These are phyloP conservation scores for Deuterostichococcus epilithicus DNA, from an alignment of 139 green algal genomes.

Conservation along the genomic window DNA sequence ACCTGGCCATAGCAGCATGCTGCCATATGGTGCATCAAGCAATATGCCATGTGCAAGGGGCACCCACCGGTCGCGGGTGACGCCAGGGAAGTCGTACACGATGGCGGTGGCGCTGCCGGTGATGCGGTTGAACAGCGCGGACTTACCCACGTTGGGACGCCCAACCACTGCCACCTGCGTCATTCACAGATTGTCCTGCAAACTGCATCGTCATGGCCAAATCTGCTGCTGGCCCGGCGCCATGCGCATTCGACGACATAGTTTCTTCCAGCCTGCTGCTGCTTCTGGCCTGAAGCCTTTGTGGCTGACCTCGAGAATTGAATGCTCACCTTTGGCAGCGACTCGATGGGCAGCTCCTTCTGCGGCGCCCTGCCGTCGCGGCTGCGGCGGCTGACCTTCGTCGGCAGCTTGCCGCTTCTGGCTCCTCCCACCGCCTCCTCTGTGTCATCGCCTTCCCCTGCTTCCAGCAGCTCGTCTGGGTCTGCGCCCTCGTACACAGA, in stretches of 20 bases:
- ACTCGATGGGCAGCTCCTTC: constrained; percentile 25
- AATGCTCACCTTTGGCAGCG: constrained; percentile 42
- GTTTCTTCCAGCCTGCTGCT: constrained; percentile 1
- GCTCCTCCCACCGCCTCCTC: no score
- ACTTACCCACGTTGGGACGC: constrained; percentile 96
- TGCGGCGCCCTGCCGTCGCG: background rate
- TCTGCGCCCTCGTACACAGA: background rate
- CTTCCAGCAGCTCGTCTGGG: constrained; percentile 4
- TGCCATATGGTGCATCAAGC: background rate
- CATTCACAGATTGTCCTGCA: background rate
- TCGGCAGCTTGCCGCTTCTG: background rate
- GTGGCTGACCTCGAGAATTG: background rate
- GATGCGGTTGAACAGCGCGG: constrained; percentile 94
- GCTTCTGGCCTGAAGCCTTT: background rate
- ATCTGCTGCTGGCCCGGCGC: no score
- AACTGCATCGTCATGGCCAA: background rate
- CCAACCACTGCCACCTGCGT: constrained; percentile 81
- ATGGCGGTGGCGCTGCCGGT: constrained; percentile 77
- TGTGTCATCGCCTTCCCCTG: background rate
- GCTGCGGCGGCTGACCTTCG: background rate
- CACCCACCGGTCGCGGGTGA: constrained; percentile 69
- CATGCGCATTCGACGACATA: no score
- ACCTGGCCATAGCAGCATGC: no score
- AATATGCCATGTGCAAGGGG: background rate
- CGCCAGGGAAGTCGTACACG: constrained; percentile 92